Conservation (phyloP, 164 flowering plant species). For the Sextonia rubra region DNA sequence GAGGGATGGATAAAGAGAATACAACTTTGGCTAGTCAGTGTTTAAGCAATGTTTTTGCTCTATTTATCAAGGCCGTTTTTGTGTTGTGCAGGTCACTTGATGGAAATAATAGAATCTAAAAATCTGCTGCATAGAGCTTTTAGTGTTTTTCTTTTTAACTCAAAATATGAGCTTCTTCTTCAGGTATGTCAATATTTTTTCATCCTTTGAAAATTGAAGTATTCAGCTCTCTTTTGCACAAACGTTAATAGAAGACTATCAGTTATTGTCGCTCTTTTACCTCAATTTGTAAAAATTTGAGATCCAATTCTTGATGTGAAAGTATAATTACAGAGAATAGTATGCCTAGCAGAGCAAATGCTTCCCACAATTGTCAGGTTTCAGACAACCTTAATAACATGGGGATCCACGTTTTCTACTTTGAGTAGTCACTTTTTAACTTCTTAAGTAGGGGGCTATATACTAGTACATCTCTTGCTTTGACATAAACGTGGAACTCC, state of each 20-base stretch:
- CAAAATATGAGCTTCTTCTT: conserved; percentile 88
- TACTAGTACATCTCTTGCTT: background rate
- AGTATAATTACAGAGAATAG: background rate
- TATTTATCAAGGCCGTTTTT: background rate
- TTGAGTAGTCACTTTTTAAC: background rate
- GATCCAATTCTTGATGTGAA: background rate
- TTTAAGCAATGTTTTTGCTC: background rate
- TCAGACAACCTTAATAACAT: background rate
- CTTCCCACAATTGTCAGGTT: background rate
- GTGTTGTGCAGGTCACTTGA: conserved; percentile 71
- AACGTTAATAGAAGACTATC: background rate
- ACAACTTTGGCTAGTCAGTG: background rate
- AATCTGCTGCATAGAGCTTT: conserved; percentile 90
- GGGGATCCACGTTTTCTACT: background rate
- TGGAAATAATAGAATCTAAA: conserved; percentile 82
- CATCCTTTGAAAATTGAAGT: background rate
- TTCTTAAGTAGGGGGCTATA: background rate
- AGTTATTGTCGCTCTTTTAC: background rate
- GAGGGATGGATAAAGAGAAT: background rate
- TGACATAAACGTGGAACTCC: too few relatives aligned
- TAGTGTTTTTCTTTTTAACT: conserved; percentile 90
- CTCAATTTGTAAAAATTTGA: background rate
- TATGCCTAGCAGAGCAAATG: background rate
- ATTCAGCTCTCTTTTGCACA: background rate
- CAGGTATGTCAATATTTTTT: conserved; percentile 49